Percentiles rank a stretch among this genome's conserved stretches.
phyloP scores from a whole-genome alignment of 2,329 filamentous ascomycete genomes.

The Colletotrichum caudatum region DNA sequence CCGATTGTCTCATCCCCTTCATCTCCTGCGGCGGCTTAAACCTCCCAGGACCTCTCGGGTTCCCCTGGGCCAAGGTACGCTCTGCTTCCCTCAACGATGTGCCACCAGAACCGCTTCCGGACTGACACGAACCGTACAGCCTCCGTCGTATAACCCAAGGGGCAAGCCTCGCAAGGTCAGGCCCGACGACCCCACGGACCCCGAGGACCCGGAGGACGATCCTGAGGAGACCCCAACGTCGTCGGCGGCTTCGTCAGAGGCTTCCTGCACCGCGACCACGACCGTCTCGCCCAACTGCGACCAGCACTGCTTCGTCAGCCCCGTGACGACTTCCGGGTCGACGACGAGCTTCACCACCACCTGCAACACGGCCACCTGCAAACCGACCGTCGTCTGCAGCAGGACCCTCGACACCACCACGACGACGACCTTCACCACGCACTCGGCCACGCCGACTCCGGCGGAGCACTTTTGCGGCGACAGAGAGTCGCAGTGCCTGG shows the following conservation, averaged over 20 bases:
- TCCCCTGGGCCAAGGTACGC: slow-evolving; percentile 49
- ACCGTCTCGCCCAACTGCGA: slow-evolving; percentile 32
- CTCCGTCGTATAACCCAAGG: slow-evolving; percentile 1
- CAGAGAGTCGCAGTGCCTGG: background rate
- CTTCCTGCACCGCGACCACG: slow-evolving; percentile 28
- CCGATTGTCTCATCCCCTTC: slow-evolving; percentile 23
- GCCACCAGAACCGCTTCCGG: background rate
- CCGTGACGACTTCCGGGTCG: slow-evolving; percentile 2
- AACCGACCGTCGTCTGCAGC: slow-evolving; percentile 31
- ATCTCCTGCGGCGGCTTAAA: slow-evolving; percentile 7
- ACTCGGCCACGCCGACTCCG: background rate
- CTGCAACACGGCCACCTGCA: slow-evolving; percentile 28
- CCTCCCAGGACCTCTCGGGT: slow-evolving; percentile 14
- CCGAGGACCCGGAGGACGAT: slow-evolving; percentile 21
- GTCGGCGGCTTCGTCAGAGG: background rate
- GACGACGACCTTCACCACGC: slow-evolving; percentile 18
- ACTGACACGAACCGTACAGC: background rate
- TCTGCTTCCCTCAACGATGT: background rate
- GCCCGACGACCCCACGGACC: slow-evolving; percentile 8
- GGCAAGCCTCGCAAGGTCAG: slow-evolving; percentile 20
- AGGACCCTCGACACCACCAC: slow-evolving; percentile 21
- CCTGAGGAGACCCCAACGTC: slow-evolving; percentile 12
- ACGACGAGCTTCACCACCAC: slow-evolving; percentile 20
- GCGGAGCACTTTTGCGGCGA: slow-evolving; percentile 12
- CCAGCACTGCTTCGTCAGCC: slow-evolving; percentile 23